A percentile compares a stretch with the other conserved stretches of the same genome.
phyloP scores from a whole-genome alignment of 768 basidiomycete genomes.

The Cystofilobasidium bisporidii region DNA sequence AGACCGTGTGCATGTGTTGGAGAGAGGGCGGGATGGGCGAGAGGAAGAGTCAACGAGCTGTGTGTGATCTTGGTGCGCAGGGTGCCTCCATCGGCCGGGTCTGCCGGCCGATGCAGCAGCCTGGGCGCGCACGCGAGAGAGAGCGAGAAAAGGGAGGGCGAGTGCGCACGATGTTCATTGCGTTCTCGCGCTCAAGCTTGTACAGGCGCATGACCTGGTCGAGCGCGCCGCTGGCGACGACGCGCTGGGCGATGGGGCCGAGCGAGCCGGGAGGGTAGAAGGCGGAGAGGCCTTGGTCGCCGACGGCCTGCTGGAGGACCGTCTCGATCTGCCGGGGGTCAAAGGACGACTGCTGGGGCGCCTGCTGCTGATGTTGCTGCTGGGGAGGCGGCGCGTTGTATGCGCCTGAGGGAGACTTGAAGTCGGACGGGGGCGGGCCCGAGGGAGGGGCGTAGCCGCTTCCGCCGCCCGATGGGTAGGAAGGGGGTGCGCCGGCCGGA shows the following conservation, averaged over 20 bases:
- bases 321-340: conserved; percentile 1
- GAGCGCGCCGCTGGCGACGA: conserved; percentile 40
- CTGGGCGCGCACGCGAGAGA: neutral
- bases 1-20: too few relatives aligned
- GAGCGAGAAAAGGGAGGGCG: neutral
- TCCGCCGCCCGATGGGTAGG: conserved; percentile 6
- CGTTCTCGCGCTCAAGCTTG: conserved; percentile 41
- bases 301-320: conserved; percentile 23
- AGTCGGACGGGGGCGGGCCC: neutral
- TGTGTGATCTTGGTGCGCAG: too few relatives aligned
- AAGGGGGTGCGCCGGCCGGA: neutral
- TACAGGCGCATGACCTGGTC: conserved; percentile 40
- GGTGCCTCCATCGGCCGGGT: too few relatives aligned
- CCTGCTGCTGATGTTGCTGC: conserved; percentile 16
- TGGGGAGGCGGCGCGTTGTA: conserved; percentile 18
- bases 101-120: neutral
- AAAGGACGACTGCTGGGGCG: neutral
- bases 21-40: too few relatives aligned
- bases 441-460: conserved; percentile 9
- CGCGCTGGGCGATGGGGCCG: conserved; percentile 40
- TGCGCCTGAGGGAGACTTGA: conserved; percentile 7
- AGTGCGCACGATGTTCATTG: conserved; percentile 42
- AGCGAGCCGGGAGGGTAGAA: conserved; percentile 43
- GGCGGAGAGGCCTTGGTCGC: conserved; percentile 39
- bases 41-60: too few relatives aligned